phyloP scores from a whole-genome alignment of 805 yeast genomes.

The Metschnikowia cerradonensis region DNA sequence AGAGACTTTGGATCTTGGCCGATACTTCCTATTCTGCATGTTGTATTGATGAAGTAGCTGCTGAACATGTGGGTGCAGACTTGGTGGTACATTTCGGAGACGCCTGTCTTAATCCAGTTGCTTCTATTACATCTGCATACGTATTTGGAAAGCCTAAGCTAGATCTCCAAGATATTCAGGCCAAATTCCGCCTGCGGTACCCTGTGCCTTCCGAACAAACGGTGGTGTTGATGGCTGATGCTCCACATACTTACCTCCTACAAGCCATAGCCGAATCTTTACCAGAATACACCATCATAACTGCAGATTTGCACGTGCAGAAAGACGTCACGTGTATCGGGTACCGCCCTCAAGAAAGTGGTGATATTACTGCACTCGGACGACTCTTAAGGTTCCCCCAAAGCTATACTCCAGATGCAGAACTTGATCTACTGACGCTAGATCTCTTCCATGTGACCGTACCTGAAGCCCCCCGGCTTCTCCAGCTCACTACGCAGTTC shows the following conservation, averaged over 20 bases:
- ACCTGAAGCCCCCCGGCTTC: conserved; percentile 76
- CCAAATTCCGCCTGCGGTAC: conserved; percentile 41
- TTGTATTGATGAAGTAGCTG: conserved; percentile 96
- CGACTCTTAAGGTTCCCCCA: conserved; percentile 8
- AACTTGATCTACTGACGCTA: conserved; percentile 39
- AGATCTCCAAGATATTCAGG: conserved; percentile 37
- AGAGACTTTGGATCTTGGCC: conserved; percentile 76
- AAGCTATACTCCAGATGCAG: neutral
- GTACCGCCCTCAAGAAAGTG: conserved; percentile 21
- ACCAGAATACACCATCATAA: conserved; percentile 22
- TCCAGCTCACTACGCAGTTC: conserved; percentile 73
- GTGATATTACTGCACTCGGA: conserved; percentile 12
- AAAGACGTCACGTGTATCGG: conserved; percentile 40
- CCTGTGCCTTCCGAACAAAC: conserved; percentile 33
- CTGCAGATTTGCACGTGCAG: conserved; percentile 31
- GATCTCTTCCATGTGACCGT: conserved; percentile 63
- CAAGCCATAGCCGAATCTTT: conserved; percentile 33
- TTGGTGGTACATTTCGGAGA: conserved; percentile 91
- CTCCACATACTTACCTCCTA: conserved; percentile 56
- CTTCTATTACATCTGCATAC: conserved; percentile 68
- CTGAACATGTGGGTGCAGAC: conserved; percentile 85
- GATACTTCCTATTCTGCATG: conserved; percentile 95
- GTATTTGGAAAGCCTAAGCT: conserved; percentile 69
- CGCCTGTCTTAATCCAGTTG: conserved; percentile 82
- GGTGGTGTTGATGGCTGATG: conserved; percentile 69